These are phyloP conservation scores for Sphaceloma murrayae DNA, from an alignment of 2,329 filamentous ascomycete species.

Conservation along the genomic window DNA sequence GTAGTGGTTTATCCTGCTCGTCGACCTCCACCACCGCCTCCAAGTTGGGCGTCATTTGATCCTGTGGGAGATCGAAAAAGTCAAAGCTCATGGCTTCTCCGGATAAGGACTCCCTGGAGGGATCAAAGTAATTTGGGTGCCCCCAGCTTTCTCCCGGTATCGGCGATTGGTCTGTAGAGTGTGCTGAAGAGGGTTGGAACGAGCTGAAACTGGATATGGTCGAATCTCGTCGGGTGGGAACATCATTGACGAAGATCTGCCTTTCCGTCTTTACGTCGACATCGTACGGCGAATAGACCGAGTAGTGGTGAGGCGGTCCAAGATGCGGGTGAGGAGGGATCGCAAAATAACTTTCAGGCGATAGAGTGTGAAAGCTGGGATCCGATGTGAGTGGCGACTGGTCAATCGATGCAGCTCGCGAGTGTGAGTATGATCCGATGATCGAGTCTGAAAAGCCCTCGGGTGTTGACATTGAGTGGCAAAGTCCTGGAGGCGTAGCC, in stretches of 20 bases:
- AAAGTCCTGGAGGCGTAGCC: conserved; percentile 63
- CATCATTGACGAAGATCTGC: conserved; percentile 86
- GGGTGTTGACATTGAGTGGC: conserved; percentile 71
- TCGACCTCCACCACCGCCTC: conserved; percentile 73
- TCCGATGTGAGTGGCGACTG: conserved; percentile 58
- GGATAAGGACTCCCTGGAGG: conserved; percentile 55
- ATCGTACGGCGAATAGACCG: conserved; percentile 70
- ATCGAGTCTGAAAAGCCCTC: conserved; percentile 64
- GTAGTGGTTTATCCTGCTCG: conserved; percentile 73
- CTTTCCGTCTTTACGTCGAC: conserved; percentile 93
- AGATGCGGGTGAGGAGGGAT: conserved; percentile 44
- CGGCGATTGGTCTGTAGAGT: conserved; percentile 52
- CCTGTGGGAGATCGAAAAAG: conserved; percentile 74
- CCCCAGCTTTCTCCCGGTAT: conserved; percentile 61
- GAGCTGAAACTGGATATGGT: conserved; percentile 88
- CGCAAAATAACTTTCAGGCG: conserved; percentile 49
- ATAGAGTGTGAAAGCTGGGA: conserved; percentile 56
- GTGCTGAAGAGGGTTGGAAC: conserved; percentile 62
- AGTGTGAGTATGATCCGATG: conserved; percentile 48
- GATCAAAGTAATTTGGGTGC: conserved; percentile 57
- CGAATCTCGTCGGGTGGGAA: conserved; percentile 75
- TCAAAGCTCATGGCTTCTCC: conserved; percentile 55
- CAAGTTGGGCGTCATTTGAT: conserved; percentile 50
- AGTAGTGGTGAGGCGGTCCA: conserved; percentile 43
- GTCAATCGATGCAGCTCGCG: conserved; percentile 67